Base-by-base conservation (phyloP, 306 rosid genomes). In the Erythrophleum fordii region DNA sequence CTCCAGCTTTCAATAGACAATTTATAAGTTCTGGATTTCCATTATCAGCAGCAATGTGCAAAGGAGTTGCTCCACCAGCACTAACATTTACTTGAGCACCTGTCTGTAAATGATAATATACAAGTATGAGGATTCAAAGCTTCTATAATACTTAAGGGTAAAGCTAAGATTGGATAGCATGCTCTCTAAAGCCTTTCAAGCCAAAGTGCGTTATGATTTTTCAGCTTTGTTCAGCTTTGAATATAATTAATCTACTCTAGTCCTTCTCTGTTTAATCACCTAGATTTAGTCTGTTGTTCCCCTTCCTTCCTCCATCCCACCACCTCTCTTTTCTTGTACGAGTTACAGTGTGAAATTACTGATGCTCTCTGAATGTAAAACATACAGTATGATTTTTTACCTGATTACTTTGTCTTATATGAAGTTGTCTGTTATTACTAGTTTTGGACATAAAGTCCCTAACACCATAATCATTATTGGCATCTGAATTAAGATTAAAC, bases 51-150 rank as follows among this genome's bases (percentile, higher is more conserved):
- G 98, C 97, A 79, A 93, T 88, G 82, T 89, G 99, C 84, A 93
- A 87, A 71, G 99, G 97, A 62, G 98, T 90, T 51, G 97, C 98
- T 86, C 99, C 99, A 83, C 99, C 95, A 69, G 93, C 97, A 81
- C 84, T 86, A 55, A 96, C 48, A 90, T 96, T 92, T 77, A 87
- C 97, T 76, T 90, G 85, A 58, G 90, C 94, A 80, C 98, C 99
- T 34, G 98, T 97, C 98, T 95, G 85, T 59, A 82, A 23, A 48
- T 65, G 71, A 82, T 61, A 81, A 41, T 11, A 86, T 53, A 44
- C 79, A 85, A 78, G 84, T 42, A 45, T 60, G 25, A 82, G 41
- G 64, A 35, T 34, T 69, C 59, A 60, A 69, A 39, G 67, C 52
- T 82, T 82, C 77, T 69, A 69, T 31, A 25, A 76, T 68, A 23